Percentiles rank a stretch among this genome's conserved stretches.
phyloP scores from a whole-genome alignment of 495 filamentous ascomycete species.

The Saxophila tyrrhenica region DNA sequence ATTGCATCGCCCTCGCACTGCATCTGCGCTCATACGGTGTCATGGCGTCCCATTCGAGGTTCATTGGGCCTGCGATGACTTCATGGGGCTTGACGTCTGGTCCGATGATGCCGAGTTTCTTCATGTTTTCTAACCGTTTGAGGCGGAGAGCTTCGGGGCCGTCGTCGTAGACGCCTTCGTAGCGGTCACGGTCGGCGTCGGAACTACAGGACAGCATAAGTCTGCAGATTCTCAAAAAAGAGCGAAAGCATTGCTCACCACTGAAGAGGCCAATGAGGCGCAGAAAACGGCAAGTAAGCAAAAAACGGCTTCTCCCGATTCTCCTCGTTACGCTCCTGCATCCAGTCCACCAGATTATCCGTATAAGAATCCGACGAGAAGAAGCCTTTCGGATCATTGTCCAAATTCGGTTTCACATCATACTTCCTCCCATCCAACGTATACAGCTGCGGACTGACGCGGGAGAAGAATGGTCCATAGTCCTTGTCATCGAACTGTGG shows the following conservation, averaged over 20 bases:
- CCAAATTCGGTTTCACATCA: neutral
- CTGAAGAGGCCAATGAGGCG: constrained; percentile 52
- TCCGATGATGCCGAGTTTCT: constrained; percentile 40
- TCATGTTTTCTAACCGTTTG: constrained; percentile 39
- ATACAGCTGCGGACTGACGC: neutral
- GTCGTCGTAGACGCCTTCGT: constrained; percentile 45
- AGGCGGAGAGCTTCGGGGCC: constrained; percentile 43
- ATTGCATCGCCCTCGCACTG: constrained; percentile 44
- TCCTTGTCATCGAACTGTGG: constrained; percentile 29
- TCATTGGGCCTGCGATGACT: constrained; percentile 36
- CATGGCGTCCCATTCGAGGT: constrained; percentile 36
- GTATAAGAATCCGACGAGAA: constrained; percentile 38
- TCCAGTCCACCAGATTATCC: constrained; percentile 42
- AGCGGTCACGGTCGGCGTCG: constrained; percentile 39
- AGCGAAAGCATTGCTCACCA: too few relatives aligned
- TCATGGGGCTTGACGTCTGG: constrained; percentile 41
- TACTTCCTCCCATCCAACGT: neutral
- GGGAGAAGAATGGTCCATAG: neutral
- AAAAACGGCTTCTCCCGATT: constrained; percentile 46
- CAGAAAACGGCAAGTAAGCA: constrained; percentile 49
- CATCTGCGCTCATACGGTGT: constrained; percentile 36
- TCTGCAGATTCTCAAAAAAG: too few relatives aligned
- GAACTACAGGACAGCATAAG: too few relatives aligned
- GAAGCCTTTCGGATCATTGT: constrained; percentile 19
- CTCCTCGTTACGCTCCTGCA: constrained; percentile 38